Conservation (phyloP, 768 basidiomycete genomes). For the Cyclocybe cylindracea region DNA sequence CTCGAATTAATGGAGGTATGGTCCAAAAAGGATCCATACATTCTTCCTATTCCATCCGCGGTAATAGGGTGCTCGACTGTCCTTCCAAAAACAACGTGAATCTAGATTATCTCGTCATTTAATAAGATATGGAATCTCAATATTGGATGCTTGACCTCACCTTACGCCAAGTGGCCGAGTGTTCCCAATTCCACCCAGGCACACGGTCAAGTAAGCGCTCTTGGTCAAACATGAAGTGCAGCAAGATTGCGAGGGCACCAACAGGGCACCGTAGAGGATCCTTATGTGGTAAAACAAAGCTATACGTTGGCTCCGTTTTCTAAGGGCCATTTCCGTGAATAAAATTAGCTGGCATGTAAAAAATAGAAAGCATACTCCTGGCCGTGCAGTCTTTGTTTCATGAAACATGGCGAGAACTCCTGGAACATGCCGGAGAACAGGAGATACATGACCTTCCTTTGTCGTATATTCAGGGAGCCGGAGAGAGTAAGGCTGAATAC, state of each 20-base stretch:
- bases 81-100: slow-evolving; percentile 12
- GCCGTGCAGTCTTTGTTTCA: too few species aligned
- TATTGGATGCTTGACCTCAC: background rate
- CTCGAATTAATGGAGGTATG: slow-evolving; percentile 10
- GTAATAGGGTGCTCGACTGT: slow-evolving; percentile 1
- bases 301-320: slow-evolving; percentile 10
- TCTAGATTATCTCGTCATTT: background rate
- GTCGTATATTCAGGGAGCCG: slow-evolving; percentile 7
- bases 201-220: background rate
- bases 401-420: background rate
- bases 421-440: too few species aligned
- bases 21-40: slow-evolving; percentile 8
- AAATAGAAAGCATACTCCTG: too few species aligned
- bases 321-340: background rate
- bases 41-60: slow-evolving; percentile 8
- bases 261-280: slow-evolving; percentile 9
- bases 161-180: slow-evolving; percentile 1
- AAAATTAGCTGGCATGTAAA: too few species aligned
- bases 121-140: background rate
- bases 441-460: too few species aligned
- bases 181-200: background rate
- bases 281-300: slow-evolving; percentile 8
- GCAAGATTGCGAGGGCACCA: slow-evolving; percentile 10
- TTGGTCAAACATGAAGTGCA: slow-evolving; percentile 12
- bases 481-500: slow-evolving; percentile 7